These are phyloP conservation scores for Chlorella sp. DNA, from an alignment of 139 green algal genomes.

Conservation along the genomic window DNA sequence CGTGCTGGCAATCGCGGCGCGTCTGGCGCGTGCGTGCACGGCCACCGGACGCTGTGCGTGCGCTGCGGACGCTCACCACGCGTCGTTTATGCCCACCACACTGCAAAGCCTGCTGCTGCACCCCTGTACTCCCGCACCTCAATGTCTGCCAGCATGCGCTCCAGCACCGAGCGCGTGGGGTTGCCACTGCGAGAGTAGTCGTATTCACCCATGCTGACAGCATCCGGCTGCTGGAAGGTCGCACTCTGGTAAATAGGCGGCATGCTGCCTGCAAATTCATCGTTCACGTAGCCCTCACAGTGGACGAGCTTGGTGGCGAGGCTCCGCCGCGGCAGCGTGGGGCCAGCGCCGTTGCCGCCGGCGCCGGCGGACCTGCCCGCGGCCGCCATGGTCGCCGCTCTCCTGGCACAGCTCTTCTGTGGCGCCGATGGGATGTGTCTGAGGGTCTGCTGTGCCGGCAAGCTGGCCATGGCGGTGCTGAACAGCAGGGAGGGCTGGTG, in stretches of 20 bases:
- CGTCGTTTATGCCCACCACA: background rate
- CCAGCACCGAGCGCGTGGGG: constrained; percentile 82
- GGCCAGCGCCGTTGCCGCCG: constrained; percentile 4
- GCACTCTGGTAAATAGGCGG: constrained; percentile 97
- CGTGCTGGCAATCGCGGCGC: background rate
- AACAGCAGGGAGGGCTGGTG: no score
- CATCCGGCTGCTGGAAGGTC: constrained; percentile 79
- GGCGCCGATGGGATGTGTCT: no score
- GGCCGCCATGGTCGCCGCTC: no score
- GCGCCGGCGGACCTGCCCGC: no score
- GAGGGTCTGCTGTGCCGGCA: no score
- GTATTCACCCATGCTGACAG: constrained; percentile 84
- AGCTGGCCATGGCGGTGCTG: no score
- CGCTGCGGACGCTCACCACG: no score
- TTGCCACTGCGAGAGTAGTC: constrained; percentile 98
- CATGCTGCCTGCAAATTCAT: constrained; percentile 82
- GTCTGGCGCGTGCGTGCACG: background rate
- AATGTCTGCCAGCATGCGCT: constrained; percentile 82
- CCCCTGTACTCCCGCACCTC: constrained; percentile 54
- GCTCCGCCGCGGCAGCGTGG: background rate
- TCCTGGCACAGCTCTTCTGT: no score
- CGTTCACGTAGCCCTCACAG: constrained; percentile 39
- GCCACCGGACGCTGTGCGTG: background rate
- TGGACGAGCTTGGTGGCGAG: constrained; percentile 58
- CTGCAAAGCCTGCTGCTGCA: background rate